phyloP scores from a whole-genome alignment of 2,329 filamentous ascomycete genomes.

The Apiospora pterosperma region DNA sequence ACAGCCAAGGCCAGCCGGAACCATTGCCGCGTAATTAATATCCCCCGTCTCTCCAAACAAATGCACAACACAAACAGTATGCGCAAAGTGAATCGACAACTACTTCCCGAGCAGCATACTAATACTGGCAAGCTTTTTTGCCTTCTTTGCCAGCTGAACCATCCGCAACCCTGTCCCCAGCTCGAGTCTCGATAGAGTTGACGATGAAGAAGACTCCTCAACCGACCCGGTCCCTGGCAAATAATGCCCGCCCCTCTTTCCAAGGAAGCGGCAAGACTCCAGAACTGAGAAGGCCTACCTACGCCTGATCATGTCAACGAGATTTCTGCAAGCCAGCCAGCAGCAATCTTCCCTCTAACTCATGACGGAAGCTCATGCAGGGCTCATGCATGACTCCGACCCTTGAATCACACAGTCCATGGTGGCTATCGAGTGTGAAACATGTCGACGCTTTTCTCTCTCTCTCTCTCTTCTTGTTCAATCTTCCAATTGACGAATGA shows the following conservation, averaged over 20 bases:
- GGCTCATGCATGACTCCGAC: too few species aligned
- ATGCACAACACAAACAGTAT: not conserved
- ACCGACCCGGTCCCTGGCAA: not conserved
- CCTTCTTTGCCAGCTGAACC: not conserved
- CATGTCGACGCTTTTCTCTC: not conserved
- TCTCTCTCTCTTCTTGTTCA: not conserved
- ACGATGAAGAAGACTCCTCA: not conserved
- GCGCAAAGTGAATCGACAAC: not conserved
- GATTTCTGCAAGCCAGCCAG: too few species aligned
- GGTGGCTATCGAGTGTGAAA: not conserved
- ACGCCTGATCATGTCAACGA: too few species aligned
- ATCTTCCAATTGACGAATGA: not conserved
- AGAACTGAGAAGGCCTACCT: not conserved
- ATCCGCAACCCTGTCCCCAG: not conserved
- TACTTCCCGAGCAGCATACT: not conserved
- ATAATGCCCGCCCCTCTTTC: not conserved
- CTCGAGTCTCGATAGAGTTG: not conserved
- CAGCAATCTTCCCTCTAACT: too few species aligned
- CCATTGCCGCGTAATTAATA: too few species aligned
- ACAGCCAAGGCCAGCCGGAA: too few species aligned
- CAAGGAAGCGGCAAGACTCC: not conserved
- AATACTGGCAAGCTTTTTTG: not conserved
- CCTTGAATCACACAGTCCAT: too few species aligned
- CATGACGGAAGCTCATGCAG: too few species aligned
- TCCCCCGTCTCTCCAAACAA: too few species aligned